Base-by-base conservation (phyloP, 345 rosid species). In the Dovyalis caffra region DNA sequence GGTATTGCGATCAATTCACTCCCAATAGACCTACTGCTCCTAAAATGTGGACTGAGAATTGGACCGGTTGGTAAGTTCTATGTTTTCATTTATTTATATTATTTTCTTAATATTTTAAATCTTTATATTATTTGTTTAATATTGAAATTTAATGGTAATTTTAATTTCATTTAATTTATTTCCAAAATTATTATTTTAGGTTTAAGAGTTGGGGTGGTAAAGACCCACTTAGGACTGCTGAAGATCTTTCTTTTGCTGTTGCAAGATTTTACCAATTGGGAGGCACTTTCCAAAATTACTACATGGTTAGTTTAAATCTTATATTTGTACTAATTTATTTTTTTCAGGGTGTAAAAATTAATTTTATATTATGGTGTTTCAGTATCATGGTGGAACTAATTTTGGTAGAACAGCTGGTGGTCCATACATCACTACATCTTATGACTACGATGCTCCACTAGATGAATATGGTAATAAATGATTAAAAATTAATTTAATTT, bases 311-410 rank as follows among this genome's bases (percentile, higher is more conserved):
- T 28, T 10, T 16, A 49, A 49, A 45, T 28, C 31, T 6, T 9
- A 29, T 1, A 8, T 69, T 31, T 21, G 14, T 12, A 37, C 3
- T 3, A 0, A 25, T 71, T 28, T 18, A 0, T 16, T 56, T 38
- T 12, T 0, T 1, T 26, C 29, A 10, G 64, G 1, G 8, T 11
- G 1, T 4, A 8, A 8, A 67, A 0, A 69, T 6, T 31, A 12
- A 8, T 38, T 9, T n/a, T n/a, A n/a, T 60, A 33, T 23, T 14
- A 56, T 70, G 62, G 62, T 60, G 56, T 35, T 77, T 69, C 68
- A 91, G 92, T 91, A 88, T 26, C 92, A 88, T 29, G 97, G 97
- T 25, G 97, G 96, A 9, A 91, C 89, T 12, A 89, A 89, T 64
- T 89, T 88, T 72, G 91, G 89, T 32, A 83, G 88, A 70, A 83